Conservation (phyloP, 306 rosid genomes). For the Ormosia semicastrata region DNA sequence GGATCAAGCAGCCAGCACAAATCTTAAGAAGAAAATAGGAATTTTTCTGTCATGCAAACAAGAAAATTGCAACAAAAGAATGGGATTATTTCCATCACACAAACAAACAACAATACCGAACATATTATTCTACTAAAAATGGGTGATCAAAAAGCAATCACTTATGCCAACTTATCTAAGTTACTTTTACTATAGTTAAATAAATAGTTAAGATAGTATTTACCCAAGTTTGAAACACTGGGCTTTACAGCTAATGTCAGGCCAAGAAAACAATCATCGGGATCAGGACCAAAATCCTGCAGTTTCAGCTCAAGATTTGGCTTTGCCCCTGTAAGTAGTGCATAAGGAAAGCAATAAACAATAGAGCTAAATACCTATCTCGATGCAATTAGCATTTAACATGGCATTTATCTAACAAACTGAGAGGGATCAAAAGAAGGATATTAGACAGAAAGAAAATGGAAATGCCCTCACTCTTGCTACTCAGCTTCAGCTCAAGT, state of each 20-base stretch:
- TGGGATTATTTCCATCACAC: neutral
- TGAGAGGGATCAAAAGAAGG: neutral
- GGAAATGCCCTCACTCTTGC: slow-evolving; percentile 49
- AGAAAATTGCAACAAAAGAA: slow-evolving; percentile 3
- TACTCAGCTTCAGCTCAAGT: slow-evolving; percentile 82
- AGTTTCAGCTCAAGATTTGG: slow-evolving; percentile 81
- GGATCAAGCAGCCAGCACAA: slow-evolving; percentile 16
- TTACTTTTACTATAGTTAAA: neutral
- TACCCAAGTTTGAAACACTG: slow-evolving; percentile 71
- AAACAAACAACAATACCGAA: neutral
- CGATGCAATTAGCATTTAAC: neutral
- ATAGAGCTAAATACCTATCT: slow-evolving; percentile 2
- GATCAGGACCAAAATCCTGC: slow-evolving; percentile 79
- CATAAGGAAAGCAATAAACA: slow-evolving; percentile 28
- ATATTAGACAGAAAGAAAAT: neutral
- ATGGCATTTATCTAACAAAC: slow-evolving; percentile 11
- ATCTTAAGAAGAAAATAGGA: neutral
- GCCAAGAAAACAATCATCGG: slow-evolving; percentile 92
- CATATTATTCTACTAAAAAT: neutral
- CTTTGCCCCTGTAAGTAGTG: slow-evolving; percentile 54
- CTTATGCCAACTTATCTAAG: neutral
- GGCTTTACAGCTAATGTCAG: slow-evolving; percentile 83
- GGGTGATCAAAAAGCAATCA: neutral
- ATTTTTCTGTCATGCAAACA: slow-evolving; percentile 10
- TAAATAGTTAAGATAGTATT: slow-evolving; percentile 10